Base-by-base conservation (phyloP, 1,284 basidiomycete species). In the Malassezia cuniculi region DNA sequence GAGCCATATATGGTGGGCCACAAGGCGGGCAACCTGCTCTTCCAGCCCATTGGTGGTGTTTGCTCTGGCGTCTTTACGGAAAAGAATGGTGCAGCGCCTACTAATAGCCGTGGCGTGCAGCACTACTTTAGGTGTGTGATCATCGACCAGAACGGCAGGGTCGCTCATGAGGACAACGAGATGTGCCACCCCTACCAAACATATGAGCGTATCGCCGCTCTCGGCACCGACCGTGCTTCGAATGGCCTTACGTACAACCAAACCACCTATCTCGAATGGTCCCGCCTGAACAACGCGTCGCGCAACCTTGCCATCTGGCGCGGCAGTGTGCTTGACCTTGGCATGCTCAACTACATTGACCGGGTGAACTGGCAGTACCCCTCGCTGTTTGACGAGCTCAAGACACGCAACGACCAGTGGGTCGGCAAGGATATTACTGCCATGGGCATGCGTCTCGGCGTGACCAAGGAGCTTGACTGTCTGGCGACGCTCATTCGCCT, bases 51-150 rank as follows among this genome's bases (percentile, higher is more conserved):
- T 49, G 89, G 89, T 65, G 72, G 81, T 55, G 75, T 81, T 42
- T 99, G 90, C 66, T 69, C 76, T 15, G 76, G 75, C 17, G 58
- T 85, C 58, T 81, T 99, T 59, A 81, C 76, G 10, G 49, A 55
- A 31, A 34, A 44, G 16, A 32, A 20, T n/a, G 49, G 46, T 17
- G 66, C 74, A 48, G 40, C 41, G 10, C 47, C 54, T n/a, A n/a
- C n/a, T n/a, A n/a, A n/a, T n/a, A n/a, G n/a, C n/a, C n/a, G n/a
- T n/a, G n/a, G n/a, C 31, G 53, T 55, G 11, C 69, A 58, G 0
- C 93, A 85, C 82, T 94, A 94, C 70, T 94, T 95, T 69, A 85
- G 89, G 3, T 97, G 93, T 74, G 90, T 90, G 60, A 69, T 89
- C 31, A 80, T 76, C 69, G 75, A 77, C 52, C 85, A 86, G 65